Base-by-base conservation (phyloP, 805 yeast species). In the Candida vaughaniae region DNA sequence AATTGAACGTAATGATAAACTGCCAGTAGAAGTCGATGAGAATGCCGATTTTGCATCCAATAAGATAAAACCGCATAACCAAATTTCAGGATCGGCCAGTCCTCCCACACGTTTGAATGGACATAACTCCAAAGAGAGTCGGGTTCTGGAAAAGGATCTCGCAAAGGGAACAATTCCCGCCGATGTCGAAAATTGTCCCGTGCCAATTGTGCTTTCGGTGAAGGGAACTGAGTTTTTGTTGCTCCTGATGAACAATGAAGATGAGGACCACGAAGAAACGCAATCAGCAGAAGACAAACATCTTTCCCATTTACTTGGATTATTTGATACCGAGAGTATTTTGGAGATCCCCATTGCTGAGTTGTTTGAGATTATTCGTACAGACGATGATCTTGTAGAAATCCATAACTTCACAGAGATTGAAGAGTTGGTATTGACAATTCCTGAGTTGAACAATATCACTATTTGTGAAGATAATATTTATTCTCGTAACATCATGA, bases 381-480 rank as follows among this genome's bases (percentile, higher is more conserved):
- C 34, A 5, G 55, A 57, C 34, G 60, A 55, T 18, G 62, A 55
- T 36, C 45, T 60, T 6, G 42, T 44, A 7, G 61, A 57, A 15
- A 43, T 59, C 6, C 51, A 51, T 26, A 40, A 47, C 10, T 53
- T 59, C 27, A 42, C 51, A 11, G 42, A 45, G 6, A 47, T 47
- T 12, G 58, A 63, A 12, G 69, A 64, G 30, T 41, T 62, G 27
- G 47, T 46, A 4, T 42, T 64, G 11, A 44, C 41, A 6, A 38
- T 63, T 8, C 60, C 64, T 2, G 63, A 62, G 39, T 41, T 65
- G 20, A 47, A 45, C 6, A 39, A 41, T 16, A 45, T 62, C 17
- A 31, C 36, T n/a, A 47, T 65, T n/a, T 42, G 64, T 2, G 68
- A 65, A 36, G 66, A 62, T 41, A 52, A 59, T 33, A 44, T 53